These are phyloP conservation scores for Dioscorea dumetorum DNA, from an alignment of 106 monocot genomes.

Conservation along the genomic window DNA sequence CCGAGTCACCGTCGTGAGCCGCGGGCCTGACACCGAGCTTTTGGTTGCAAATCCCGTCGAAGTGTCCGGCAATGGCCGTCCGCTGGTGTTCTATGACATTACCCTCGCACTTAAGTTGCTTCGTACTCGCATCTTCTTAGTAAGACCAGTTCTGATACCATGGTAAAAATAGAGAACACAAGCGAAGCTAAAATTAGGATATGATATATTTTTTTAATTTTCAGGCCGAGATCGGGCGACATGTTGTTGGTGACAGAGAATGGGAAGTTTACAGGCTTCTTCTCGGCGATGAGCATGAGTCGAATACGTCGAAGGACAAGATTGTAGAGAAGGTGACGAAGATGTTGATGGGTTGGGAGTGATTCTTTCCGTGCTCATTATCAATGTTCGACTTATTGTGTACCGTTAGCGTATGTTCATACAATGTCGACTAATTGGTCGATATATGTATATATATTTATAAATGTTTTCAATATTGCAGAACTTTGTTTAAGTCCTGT, in stretches of 20 bases:
- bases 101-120: conserved; percentile 77
- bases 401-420: too few relatives aligned
- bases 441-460: too few relatives aligned
- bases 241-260: conserved; percentile 64
- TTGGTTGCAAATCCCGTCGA: conserved; percentile 89
- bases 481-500: too few relatives aligned
- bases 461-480: too few relatives aligned
- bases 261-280: conserved; percentile 94
- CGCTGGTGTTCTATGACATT: conserved; percentile 85
- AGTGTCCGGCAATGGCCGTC: conserved; percentile 67
- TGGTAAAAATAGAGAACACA: too few relatives aligned
- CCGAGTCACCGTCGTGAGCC: conserved; percentile 47
- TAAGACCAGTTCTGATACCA: too few relatives aligned
- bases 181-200: too few relatives aligned
- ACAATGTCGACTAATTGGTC: too few relatives aligned
- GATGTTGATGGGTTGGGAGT: conserved; percentile 90
- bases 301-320: conserved; percentile 22
- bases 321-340: conserved; percentile 65
- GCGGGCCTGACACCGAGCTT: conserved; percentile 80
- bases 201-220: not conserved
- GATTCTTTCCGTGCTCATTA: not conserved
- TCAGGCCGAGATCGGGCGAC: conserved; percentile 79
- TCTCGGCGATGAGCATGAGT: conserved; percentile 49
- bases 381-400: too few relatives aligned
- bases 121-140: conserved; percentile 63